Percentiles rank a stretch among this genome's conserved stretches.
phyloP scores from a whole-genome alignment of 441 rosid species.

The Populus hybrid region DNA sequence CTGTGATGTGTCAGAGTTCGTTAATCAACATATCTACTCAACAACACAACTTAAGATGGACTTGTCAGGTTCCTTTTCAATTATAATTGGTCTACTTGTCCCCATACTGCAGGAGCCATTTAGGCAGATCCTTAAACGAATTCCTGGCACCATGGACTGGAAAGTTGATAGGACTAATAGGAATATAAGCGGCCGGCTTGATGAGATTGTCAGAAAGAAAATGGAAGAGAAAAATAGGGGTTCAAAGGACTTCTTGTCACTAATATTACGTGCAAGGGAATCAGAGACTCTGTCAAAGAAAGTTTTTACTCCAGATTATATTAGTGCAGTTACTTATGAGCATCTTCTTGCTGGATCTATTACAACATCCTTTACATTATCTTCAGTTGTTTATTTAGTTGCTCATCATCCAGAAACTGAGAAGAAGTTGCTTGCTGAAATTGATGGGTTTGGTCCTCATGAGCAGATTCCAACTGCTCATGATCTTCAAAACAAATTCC shows the following conservation, averaged over 20 bases:
- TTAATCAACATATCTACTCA: constrained; percentile 85
- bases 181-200: constrained; percentile 54
- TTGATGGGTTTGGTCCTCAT: constrained; percentile 61
- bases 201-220: constrained; percentile 71
- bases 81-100: constrained; percentile 68
- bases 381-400: constrained; percentile 66
- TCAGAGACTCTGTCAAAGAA: constrained; percentile 47
- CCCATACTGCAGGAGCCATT: constrained; percentile 90
- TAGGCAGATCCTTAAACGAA: constrained; percentile 77
- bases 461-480: constrained; percentile 54
- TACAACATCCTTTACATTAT: constrained; percentile 78
- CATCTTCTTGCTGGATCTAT: constrained; percentile 95
- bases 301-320: constrained; percentile 60
- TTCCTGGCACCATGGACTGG: constrained; percentile 92
- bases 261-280: constrained; percentile 67
- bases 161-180: constrained; percentile 62
- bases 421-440: constrained; percentile 64
- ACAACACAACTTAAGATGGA: constrained; percentile 97
- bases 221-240: constrained; percentile 47
- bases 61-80: constrained; percentile 79
- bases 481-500: constrained; percentile 70
- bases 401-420: constrained; percentile 76
- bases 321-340: constrained; percentile 85
- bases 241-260: constrained; percentile 78
- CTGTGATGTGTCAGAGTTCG: constrained; percentile 59